Evolutionary conservation across 2,329 filamentous ascomycete genomes (phyloP).

Genomic region (Phyllosticta capitalensis): DNA sequence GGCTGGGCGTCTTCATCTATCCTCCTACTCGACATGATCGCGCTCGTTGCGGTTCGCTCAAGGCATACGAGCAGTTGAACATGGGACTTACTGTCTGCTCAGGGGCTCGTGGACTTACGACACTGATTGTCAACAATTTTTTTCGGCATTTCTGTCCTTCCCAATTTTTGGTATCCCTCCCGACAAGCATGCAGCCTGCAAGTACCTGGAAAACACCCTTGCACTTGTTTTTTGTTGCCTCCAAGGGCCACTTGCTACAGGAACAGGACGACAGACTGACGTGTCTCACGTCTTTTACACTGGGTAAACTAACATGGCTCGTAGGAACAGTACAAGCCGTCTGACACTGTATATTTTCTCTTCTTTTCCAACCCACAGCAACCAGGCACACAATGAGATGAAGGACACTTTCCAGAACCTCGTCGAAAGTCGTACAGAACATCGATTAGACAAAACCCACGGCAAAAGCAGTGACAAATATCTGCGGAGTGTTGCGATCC

Average conservation of each 20-base stretch:
- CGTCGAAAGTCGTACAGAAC: neutral
- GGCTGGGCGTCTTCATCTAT: neutral
- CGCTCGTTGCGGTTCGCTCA: too few relatives aligned
- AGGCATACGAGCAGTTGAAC: neutral
- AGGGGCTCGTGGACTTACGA: neutral
- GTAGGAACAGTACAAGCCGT: neutral
- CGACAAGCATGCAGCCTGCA: neutral
- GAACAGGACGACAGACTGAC: neutral
- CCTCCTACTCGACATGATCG: too few relatives aligned
- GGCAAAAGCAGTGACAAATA: neutral
- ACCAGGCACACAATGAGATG: neutral
- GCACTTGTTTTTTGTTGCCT: neutral
- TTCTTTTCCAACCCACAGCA: neutral
- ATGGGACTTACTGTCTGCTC: neutral
- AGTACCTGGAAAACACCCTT: neutral
- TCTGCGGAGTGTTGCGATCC: neutral
- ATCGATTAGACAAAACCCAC: neutral
- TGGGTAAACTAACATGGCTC: neutral
- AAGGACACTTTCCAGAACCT: neutral
- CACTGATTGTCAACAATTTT: too few relatives aligned
- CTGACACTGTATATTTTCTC: neutral
- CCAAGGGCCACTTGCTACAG: neutral
- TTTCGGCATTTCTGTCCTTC: too few relatives aligned
- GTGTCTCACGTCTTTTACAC: neutral
- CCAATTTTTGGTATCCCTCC: neutral